Percentiles rank a stretch among this genome's conserved stretches.
These are phyloP conservation scores for Alternaria gansuensis DNA, from an alignment of 2,329 filamentous ascomycete genomes.

Conservation along the genomic window DNA sequence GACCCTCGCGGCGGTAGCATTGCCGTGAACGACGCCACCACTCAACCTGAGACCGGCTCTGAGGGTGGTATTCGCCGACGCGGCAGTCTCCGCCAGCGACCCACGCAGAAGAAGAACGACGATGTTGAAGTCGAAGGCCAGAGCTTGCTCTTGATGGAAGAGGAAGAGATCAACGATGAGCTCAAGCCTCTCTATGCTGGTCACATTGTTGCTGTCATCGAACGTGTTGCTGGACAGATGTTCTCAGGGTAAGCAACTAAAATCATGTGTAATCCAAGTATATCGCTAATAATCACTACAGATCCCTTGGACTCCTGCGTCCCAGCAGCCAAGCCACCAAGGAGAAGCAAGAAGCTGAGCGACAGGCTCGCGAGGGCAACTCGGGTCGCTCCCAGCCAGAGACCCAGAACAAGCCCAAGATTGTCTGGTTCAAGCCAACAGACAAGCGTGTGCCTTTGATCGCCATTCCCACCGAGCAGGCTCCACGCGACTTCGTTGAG, in stretches of 20 bases:
- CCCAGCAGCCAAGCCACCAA: slow-evolving; percentile 98
- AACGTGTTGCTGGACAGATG: slow-evolving; percentile 97
- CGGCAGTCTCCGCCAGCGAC: slow-evolving; percentile 93
- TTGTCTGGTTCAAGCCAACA: slow-evolving; percentile 99
- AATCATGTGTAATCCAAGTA: background rate
- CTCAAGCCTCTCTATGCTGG: slow-evolving; percentile 97
- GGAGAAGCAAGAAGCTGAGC: slow-evolving; percentile 98
- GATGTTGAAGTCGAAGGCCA: slow-evolving; percentile 99
- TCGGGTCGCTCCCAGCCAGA: slow-evolving; percentile 77
- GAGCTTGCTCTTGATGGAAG: slow-evolving; percentile 93
- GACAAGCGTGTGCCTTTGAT: slow-evolving; percentile 98
- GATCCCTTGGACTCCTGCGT: slow-evolving; percentile 89
- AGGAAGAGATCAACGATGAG: slow-evolving; percentile 98
- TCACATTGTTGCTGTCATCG: slow-evolving; percentile 95
- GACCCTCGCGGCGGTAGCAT: slow-evolving; percentile 84
- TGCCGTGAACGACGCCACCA: slow-evolving; percentile 70
- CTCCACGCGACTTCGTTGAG: slow-evolving; percentile 96
- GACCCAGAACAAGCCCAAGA: slow-evolving; percentile 97
- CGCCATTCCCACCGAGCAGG: slow-evolving; percentile 97
- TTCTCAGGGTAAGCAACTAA: slow-evolving; percentile 72
- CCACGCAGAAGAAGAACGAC: slow-evolving; percentile 99
- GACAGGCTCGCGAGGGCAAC: slow-evolving; percentile 85
- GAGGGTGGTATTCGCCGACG: slow-evolving; percentile 91
- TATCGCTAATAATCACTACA: slow-evolving; percentile 27
- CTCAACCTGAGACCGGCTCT: slow-evolving; percentile 65